Percentiles rank a stretch among this genome's conserved stretches.
phyloP scores from a whole-genome alignment of 176 grass and related monocot species.

The Hordeum vulgare region DNA sequence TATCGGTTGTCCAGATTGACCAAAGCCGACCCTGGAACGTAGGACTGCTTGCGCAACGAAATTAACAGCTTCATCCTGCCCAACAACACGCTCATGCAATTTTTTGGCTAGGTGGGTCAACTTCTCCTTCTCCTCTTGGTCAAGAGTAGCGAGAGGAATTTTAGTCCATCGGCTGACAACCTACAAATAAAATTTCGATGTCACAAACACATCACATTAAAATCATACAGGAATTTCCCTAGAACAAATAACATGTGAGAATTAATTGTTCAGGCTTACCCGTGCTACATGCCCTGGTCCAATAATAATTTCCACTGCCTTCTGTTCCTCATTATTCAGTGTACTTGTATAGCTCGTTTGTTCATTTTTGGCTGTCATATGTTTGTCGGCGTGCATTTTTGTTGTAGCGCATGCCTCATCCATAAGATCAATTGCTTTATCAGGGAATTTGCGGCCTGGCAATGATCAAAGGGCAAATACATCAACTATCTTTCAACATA shows the following conservation, averaged over 20 bases:
- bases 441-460: neutral
- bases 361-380: neutral
- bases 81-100: slow-evolving; percentile 18
- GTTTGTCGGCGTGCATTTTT: neutral
- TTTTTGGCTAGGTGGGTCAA: slow-evolving; percentile 6
- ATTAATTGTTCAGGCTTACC: neutral
- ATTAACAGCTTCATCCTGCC: slow-evolving; percentile 30
- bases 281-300: neutral
- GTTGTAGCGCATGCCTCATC: neutral
- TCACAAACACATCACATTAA: neutral
- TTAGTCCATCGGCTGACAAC: slow-evolving; percentile 25
- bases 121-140: slow-evolving; percentile 8
- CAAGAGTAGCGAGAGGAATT: slow-evolving; percentile 27
- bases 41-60: slow-evolving; percentile 21
- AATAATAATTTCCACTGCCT: neutral
- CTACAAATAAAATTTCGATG: neutral
- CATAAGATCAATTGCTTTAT: neutral
- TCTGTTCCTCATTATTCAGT: too few species aligned
- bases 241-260: too few species aligned
- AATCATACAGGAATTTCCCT: neutral
- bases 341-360: too few species aligned
- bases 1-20: neutral
- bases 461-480: neutral
- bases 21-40: slow-evolving; percentile 26
- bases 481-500: neutral